These are phyloP conservation scores for Przewalskia tangutica DNA, from an alignment of 257 asterid species.

Conservation along the genomic window DNA sequence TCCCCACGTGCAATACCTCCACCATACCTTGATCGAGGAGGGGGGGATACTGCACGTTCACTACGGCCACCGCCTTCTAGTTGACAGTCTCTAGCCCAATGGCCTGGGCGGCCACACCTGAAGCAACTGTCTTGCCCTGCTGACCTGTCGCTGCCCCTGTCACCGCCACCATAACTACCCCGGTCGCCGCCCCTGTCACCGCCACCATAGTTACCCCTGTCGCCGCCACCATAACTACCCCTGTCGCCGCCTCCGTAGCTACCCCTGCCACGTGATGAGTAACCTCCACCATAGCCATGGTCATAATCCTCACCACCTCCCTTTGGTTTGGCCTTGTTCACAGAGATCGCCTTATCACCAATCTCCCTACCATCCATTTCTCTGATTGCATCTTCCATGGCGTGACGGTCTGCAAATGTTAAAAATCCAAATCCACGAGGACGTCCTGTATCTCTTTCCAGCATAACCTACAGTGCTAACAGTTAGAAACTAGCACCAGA, in stretches of 20 bases:
- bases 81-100: slow-evolving; percentile 98
- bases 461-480: slow-evolving; percentile 48
- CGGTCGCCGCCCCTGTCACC: slow-evolving; percentile 56
- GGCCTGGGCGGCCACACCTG: slow-evolving; percentile 97
- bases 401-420: slow-evolving; percentile 84
- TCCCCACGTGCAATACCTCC: slow-evolving; percentile 69
- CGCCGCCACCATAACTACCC: slow-evolving; percentile 55
- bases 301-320: slow-evolving; percentile 64
- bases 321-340: slow-evolving; percentile 91
- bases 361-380: slow-evolving; percentile 93
- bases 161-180: slow-evolving; percentile 56
- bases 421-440: slow-evolving; percentile 99
- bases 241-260: slow-evolving; percentile 53
- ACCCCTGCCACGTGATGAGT: slow-evolving; percentile 37
- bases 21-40: slow-evolving; percentile 69
- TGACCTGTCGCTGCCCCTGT: slow-evolving; percentile 55
- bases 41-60: slow-evolving; percentile 62
- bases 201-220: slow-evolving; percentile 45
- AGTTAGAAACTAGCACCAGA: neutral
- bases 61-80: slow-evolving; percentile 70
- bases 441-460: slow-evolving; percentile 94
- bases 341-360: slow-evolving; percentile 83
- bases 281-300: slow-evolving; percentile 54
- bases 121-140: slow-evolving; percentile 91
- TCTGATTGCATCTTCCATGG: slow-evolving; percentile 91